phyloP scores from a whole-genome alignment of 1,284 basidiomycete species.

The Trichosporon sp. region DNA sequence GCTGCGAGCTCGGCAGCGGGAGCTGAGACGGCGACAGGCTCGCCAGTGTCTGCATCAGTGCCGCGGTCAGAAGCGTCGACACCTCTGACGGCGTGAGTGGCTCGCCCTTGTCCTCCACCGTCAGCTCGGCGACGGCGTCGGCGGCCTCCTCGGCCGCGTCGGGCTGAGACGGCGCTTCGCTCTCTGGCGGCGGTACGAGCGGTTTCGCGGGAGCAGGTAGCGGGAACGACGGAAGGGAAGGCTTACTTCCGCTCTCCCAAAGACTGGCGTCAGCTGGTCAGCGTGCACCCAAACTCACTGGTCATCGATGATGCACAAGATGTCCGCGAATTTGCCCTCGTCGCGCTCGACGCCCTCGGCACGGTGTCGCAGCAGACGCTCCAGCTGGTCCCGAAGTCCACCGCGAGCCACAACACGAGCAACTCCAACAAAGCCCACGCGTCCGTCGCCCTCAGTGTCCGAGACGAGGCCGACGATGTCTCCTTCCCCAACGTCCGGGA shows the following conservation, averaged over 20 bases:
- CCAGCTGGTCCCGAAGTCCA: slow-evolving; percentile 39
- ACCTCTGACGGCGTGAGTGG: slow-evolving; percentile 52
- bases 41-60: slow-evolving; percentile 62
- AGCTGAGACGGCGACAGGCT: slow-evolving; percentile 57
- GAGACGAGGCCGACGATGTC: slow-evolving; percentile 37
- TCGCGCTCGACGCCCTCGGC: slow-evolving; percentile 34
- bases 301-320: slow-evolving; percentile 45
- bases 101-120: neutral
- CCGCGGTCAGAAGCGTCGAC: slow-evolving; percentile 57
- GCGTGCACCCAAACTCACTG: slow-evolving; percentile 31
- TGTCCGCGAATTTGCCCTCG: slow-evolving; percentile 46
- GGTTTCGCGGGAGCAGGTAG: slow-evolving; percentile 30
- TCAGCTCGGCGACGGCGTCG: slow-evolving; percentile 46
- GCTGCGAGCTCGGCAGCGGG: slow-evolving; percentile 68
- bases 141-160: slow-evolving; percentile 58
- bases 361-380: slow-evolving; percentile 24
- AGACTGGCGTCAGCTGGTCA: slow-evolving; percentile 29
- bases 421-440: slow-evolving; percentile 41
- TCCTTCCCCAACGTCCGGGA: slow-evolving; percentile 41
- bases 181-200: slow-evolving; percentile 23
- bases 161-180: neutral
- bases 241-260: slow-evolving; percentile 43
- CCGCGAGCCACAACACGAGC: slow-evolving; percentile 39
- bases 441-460: slow-evolving; percentile 17
- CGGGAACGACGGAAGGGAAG: slow-evolving; percentile 23